phyloP scores from a whole-genome alignment of 208 protist species.

The Borovskyia barvae region DNA sequence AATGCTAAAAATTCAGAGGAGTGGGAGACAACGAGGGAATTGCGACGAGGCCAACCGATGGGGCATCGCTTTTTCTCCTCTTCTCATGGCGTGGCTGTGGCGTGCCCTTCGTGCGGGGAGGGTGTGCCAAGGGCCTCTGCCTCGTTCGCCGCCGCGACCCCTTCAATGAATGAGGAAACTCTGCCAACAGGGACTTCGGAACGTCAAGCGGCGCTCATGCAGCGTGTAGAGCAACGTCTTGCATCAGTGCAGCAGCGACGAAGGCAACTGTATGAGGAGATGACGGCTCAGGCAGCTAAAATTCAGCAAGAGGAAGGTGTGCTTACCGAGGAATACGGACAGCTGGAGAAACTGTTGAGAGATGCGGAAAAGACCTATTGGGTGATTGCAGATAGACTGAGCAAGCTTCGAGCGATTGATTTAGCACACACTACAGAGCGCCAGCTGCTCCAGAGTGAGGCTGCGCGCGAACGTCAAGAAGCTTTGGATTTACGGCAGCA shows the following conservation, averaged over 20 bases:
- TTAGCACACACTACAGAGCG: constrained; percentile 5
- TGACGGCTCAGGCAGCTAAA: not conserved
- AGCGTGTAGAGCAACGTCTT: constrained; percentile 27
- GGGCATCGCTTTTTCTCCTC: too few species aligned
- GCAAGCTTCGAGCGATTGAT: constrained; percentile 5
- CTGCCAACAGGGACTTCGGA: too few species aligned
- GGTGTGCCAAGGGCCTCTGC: too few species aligned
- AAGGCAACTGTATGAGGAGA: constrained; percentile 11
- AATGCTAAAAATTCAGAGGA: too few species aligned
- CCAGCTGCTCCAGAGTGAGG: constrained; percentile 7
- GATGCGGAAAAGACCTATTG: constrained; percentile 9
- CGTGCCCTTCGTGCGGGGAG: too few species aligned
- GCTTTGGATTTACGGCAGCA: constrained; percentile 5
- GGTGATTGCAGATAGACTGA: constrained; percentile 6
- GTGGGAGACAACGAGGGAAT: too few species aligned
- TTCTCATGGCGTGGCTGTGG: too few species aligned
- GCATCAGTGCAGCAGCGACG: constrained; percentile 15
- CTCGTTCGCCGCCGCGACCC: not conserved
- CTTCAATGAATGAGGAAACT: too few species aligned
- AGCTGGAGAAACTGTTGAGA: constrained; percentile 17
- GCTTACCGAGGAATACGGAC: constrained; percentile 6
- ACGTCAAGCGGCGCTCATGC: constrained; percentile 22
- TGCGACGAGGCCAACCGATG: too few species aligned
- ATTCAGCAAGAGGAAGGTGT: constrained; percentile 12
- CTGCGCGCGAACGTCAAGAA: constrained; percentile 15